Base-by-base conservation (phyloP, 371 early-diverging fungal genomes). In the Mortierella sp. region DNA sequence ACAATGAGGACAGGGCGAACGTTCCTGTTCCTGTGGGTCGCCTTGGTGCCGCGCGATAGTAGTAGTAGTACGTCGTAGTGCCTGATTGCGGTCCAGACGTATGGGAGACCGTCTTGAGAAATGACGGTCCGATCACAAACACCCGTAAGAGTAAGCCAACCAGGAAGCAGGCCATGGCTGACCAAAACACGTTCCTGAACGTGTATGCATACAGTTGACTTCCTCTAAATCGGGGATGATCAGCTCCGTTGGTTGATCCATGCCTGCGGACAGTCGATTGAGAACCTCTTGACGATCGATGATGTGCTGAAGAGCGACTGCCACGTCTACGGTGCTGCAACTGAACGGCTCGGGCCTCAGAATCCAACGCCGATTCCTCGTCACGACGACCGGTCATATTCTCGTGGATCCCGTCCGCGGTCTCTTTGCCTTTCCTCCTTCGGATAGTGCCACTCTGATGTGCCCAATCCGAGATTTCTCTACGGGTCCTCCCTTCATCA, bases 71-170 rank as follows among this genome's bases (percentile, higher is more conserved):
- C 4, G 70, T 60, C 8, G 78, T 50, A 21, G 69, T 24, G n/a
- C 55, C 50, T 12, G 49, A 17, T 8, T 44, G 42, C 2, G 59
- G 27, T 15, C 54, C 37, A 0, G 34, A 23, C 9, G 51, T 9
- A 0, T 64, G 50, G 2, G 52, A 48, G 0, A 64, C 64, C 1
- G 70, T 57, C 34, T 75, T 75, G 50, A 64, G 56, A 56, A 70
- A 76, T 11, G 78, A 76, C 3, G 78, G 78, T 0, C 78, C 78
- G 32, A 76, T 76, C 41, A 76, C 78, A 54, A 53, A 76, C 15
- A 70, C 52, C 3, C 78, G 43, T 32, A 76, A 32, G 27, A 76
- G 17, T 50, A 70, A 26, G 0, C 78, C 78, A 1, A 76, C 3
- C 37, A 76, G 2, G 24, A 76, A 76, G 54, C 70, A 76, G 8